Evolutionary conservation across 768 basidiomycete species (phyloP).

Genomic region (Myochromella boudieri): DNA sequence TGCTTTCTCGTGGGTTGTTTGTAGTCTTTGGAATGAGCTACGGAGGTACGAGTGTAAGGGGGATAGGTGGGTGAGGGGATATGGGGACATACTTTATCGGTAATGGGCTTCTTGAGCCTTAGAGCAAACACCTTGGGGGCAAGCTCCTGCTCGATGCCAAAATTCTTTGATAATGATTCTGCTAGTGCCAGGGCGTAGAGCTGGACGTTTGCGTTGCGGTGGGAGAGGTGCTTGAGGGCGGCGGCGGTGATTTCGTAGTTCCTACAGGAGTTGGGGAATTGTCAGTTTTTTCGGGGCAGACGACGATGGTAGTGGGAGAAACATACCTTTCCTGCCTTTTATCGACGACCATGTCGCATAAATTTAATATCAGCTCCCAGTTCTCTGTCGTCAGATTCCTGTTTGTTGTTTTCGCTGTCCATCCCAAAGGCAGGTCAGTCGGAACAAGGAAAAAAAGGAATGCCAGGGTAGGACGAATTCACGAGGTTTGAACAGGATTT

Average conservation of each 20-base stretch:
- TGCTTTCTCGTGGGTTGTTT: slow-evolving; percentile 95
- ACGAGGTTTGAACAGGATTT: too few relatives aligned
- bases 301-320: neutral
- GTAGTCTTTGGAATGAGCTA: too few relatives aligned
- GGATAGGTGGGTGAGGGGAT: neutral
- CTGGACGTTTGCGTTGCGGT: slow-evolving; percentile 96
- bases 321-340: slow-evolving; percentile 84
- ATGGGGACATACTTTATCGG: slow-evolving; percentile 65
- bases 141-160: neutral
- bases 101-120: slow-evolving; percentile 49
- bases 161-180: slow-evolving; percentile 48
- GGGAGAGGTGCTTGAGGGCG: slow-evolving; percentile 85
- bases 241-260: slow-evolving; percentile 85
- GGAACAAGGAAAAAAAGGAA: too few relatives aligned
- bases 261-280: slow-evolving; percentile 38
- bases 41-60: neutral
- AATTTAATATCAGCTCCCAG: slow-evolving; percentile 91
- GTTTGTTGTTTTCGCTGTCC: slow-evolving; percentile 96
- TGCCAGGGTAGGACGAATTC: too few relatives aligned
- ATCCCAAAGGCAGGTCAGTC: too few relatives aligned
- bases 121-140: neutral
- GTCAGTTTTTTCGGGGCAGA: too few relatives aligned
- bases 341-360: slow-evolving; percentile 95
- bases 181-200: slow-evolving; percentile 86
- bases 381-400: slow-evolving; percentile 94